Evolutionary conservation across 768 basidiomycete genomes (phyloP).

Genomic region (Boletellus sp.): DNA sequence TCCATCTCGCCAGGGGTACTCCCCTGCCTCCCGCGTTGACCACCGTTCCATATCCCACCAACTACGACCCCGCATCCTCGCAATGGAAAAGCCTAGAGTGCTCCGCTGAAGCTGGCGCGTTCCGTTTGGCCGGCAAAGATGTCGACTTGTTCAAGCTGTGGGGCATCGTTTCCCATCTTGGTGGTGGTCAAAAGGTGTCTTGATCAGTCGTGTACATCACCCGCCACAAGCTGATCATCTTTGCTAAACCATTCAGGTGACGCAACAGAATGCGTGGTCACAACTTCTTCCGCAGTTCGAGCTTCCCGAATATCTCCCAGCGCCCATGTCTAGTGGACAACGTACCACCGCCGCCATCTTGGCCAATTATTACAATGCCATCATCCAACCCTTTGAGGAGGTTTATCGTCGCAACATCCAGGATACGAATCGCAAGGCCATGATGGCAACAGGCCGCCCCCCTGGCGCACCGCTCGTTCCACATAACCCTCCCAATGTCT

Average conservation of each 20-base stretch:
- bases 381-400: constrained; percentile 73
- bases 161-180: constrained; percentile 54
- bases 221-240: constrained; percentile 11
- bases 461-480: constrained; percentile 10
- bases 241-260: constrained; percentile 36
- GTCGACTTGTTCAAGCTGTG: constrained; percentile 75
- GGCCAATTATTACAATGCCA: constrained; percentile 54
- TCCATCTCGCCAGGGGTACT: constrained; percentile 54
- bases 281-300: constrained; percentile 53
- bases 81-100: constrained; percentile 66
- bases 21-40: constrained; percentile 77
- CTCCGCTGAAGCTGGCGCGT: constrained; percentile 54
- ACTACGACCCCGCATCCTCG: constrained; percentile 61
- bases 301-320: constrained; percentile 54
- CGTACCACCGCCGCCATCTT: constrained; percentile 49
- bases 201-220: constrained; percentile 10
- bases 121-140: constrained; percentile 71
- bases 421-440: constrained; percentile 56
- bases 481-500: constrained; percentile 19
- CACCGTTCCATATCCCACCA: constrained; percentile 49
- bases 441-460: constrained; percentile 39
- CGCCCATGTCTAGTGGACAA: constrained; percentile 44
- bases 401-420: constrained; percentile 58
- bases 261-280: constrained; percentile 54
- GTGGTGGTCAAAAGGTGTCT: constrained; percentile 62